Percentiles rank a stretch among this genome's conserved stretches.
Conservation (phyloP, 2,329 filamentous ascomycete species). For the Aspergillus tamarii region DNA sequence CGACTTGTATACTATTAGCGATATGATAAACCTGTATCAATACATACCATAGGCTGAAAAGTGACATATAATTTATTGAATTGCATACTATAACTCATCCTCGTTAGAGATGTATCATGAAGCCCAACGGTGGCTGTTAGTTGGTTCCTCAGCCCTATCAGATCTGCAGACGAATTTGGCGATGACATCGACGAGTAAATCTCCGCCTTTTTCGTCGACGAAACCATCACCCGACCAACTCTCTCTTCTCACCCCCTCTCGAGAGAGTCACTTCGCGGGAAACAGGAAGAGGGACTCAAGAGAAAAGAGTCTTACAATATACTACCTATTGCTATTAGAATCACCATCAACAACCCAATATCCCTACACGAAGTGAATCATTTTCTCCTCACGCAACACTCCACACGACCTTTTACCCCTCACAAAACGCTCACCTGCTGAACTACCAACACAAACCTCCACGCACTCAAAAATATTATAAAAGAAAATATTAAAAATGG, state of each 20-base stretch:
- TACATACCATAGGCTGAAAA: constrained; percentile 15
- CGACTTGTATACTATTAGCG: constrained; percentile 34
- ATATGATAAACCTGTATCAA: constrained; percentile 35
- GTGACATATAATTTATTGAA: background rate
- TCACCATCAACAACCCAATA: background rate
- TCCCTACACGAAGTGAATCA: background rate
- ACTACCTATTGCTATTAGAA: background rate
- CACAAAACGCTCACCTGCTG: background rate
- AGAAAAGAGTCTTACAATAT: background rate
- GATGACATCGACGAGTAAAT: constrained; percentile 20
- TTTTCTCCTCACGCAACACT: background rate
- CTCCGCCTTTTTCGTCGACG: constrained; percentile 9
- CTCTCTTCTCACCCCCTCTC: constrained; percentile 1
- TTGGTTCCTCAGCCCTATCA: background rate
- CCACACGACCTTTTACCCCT: background rate
- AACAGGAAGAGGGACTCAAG: background rate
- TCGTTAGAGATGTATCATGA: no score
- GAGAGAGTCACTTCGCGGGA: background rate
- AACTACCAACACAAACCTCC: background rate
- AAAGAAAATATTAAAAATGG: constrained; percentile 13
- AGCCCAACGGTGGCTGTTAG: no score
- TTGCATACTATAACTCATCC: background rate
- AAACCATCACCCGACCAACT: constrained; percentile 5
- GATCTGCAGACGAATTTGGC: background rate
- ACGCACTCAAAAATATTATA: background rate